These are phyloP conservation scores for Alloteropsis semialata DNA, from an alignment of 176 grass and related monocot genomes.

Conservation along the genomic window DNA sequence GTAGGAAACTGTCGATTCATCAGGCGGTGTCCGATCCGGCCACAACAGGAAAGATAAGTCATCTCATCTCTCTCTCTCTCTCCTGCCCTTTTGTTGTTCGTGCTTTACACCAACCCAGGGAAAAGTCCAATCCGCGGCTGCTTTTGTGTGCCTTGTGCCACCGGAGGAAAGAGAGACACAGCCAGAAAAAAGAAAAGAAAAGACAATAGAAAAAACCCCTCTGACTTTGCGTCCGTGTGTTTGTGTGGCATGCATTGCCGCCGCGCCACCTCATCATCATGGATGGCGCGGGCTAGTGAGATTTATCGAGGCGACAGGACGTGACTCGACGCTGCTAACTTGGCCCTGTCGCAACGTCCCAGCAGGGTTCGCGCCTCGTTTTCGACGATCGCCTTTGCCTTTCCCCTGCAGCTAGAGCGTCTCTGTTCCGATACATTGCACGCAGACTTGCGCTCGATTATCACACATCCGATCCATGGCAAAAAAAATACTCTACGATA, in stretches of 20 bases:
- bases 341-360: constrained; percentile 14
- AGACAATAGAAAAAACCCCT: too few species aligned
- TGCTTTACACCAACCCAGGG: background rate
- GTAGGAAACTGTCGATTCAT: constrained; percentile 3
- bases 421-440: background rate
- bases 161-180: too few species aligned
- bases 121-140: too few species aligned
- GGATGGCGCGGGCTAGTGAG: background rate
- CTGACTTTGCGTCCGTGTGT: too few species aligned
- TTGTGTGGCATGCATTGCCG: background rate
- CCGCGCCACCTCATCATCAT: background rate
- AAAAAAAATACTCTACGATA: too few species aligned
- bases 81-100: background rate
- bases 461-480: too few species aligned
- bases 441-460: too few species aligned
- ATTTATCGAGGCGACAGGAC: background rate
- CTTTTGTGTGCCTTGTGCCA: too few species aligned
- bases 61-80: too few species aligned
- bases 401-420: background rate
- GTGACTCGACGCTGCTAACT: background rate
- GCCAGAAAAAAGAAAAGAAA: too few species aligned
- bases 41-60: too few species aligned
- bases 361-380: background rate
- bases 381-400: background rate
- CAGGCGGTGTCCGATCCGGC: background rate